Conservation (phyloP, 495 filamentous ascomycete genomes). For the Penicillium fimorum region DNA sequence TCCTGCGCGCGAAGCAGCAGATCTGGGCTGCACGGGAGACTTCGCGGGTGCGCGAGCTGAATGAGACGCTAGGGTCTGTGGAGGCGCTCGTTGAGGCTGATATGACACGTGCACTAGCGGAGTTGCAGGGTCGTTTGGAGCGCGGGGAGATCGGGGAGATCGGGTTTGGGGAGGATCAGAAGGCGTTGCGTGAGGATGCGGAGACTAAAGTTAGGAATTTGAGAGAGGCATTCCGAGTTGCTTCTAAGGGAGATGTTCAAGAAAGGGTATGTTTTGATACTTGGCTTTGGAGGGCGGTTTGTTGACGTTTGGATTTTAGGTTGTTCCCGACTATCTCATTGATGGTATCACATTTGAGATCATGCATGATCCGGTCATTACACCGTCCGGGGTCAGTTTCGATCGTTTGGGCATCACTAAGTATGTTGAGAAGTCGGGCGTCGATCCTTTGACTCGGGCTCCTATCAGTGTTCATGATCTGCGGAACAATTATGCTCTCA, state of each 20-base stretch:
- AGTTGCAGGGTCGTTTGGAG: conserved; percentile 41
- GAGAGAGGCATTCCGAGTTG: conserved; percentile 43
- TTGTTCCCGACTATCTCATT: conserved; percentile 83
- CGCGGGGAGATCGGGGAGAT: conserved; percentile 48
- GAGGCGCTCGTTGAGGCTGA: conserved; percentile 53
- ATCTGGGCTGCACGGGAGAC: conserved; percentile 49
- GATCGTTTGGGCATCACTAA: conserved; percentile 85
- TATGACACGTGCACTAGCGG: conserved; percentile 55
- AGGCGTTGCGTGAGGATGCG: conserved; percentile 45
- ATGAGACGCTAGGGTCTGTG: conserved; percentile 45
- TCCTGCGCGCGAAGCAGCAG: conserved; percentile 77
- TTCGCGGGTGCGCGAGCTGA: conserved; percentile 45
- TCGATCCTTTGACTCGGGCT: conserved; percentile 81
- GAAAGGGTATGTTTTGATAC: conserved; percentile 49
- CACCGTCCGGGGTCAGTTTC: conserved; percentile 83
- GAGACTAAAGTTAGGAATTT: conserved; percentile 52
- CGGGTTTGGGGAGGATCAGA: conserved; percentile 43
- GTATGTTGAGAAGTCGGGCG: conserved; percentile 70
- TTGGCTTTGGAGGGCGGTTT: background rate
- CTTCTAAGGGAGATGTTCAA: conserved; percentile 58
- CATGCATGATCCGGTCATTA: conserved; percentile 92
- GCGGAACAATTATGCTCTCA: conserved; percentile 78
- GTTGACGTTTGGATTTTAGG: conserved; percentile 31
- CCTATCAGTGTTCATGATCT: conserved; percentile 70
- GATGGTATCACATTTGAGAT: conserved; percentile 88